Percentiles rank a stretch among this genome's conserved stretches.
Conservation (phyloP, 257 asterid genomes). For the Nicotiana sylvestris region DNA sequence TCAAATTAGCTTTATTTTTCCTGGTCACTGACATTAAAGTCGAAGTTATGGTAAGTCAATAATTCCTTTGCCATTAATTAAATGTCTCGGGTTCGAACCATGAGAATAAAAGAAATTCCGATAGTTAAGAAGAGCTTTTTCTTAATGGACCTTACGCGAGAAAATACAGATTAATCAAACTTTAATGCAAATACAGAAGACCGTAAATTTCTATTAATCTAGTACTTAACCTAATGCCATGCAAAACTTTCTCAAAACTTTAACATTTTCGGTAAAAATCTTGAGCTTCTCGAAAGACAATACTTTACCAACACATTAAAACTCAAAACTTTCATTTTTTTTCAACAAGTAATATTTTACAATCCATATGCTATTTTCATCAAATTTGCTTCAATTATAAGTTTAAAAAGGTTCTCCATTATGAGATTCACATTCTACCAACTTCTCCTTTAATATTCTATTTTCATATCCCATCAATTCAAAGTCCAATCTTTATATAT, state of each 20-base stretch:
- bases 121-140: too few species aligned
- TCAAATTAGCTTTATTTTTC: too few species aligned
- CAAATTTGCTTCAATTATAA: constrained; percentile 48
- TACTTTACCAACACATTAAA: constrained; percentile 14
- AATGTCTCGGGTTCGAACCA: too few species aligned
- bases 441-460: constrained; percentile 28
- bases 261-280: background rate
- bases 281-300: background rate
- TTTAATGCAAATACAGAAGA: background rate
- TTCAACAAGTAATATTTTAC: constrained; percentile 37
- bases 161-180: too few species aligned
- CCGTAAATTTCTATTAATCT: background rate
- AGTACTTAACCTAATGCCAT: background rate
- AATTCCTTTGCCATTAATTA: too few species aligned
- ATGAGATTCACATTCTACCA: constrained; percentile 53
- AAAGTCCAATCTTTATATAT: constrained; percentile 21
- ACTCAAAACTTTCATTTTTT: constrained; percentile 30
- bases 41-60: too few species aligned
- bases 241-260: background rate
- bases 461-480: constrained; percentile 8
- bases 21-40: too few species aligned
- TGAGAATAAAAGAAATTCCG: too few species aligned
- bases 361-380: constrained; percentile 42
- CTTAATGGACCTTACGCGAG: too few species aligned
- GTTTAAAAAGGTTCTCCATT: constrained; percentile 25